Percentiles rank a stretch among this genome's conserved stretches.
Conservation (phyloP, 805 yeast species). For the Teunomyces stri region DNA sequence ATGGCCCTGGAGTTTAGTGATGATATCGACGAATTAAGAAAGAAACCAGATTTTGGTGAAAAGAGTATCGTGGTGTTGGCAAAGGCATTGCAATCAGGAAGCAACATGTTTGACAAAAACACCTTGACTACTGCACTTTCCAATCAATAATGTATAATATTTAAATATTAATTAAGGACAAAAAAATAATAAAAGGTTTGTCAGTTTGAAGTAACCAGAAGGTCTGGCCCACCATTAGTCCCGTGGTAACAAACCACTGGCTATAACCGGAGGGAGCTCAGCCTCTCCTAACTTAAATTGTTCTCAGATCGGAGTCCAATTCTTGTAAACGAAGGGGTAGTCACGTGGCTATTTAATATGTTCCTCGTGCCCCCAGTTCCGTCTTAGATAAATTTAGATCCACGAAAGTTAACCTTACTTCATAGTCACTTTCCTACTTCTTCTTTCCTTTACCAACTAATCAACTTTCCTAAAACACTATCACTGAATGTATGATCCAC, state of each 20-base stretch:
- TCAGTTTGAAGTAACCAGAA: not conserved
- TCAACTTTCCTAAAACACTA: not conserved
- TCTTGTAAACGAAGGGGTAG: not conserved
- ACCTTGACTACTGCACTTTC: constrained; percentile 30
- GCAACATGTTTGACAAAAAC: constrained; percentile 58
- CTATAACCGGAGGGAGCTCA: too few relatives aligned
- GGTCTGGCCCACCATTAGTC: too few relatives aligned
- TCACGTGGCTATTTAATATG: not conserved
- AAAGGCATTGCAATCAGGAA: constrained; percentile 55
- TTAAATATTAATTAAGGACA: not conserved
- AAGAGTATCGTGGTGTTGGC: constrained; percentile 58
- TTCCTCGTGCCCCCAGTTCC: not conserved
- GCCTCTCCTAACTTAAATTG: too few relatives aligned
- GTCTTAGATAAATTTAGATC: not conserved
- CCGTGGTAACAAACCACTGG: too few relatives aligned
- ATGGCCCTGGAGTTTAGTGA: constrained; percentile 61
- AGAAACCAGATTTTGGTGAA: constrained; percentile 59
- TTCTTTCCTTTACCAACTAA: not conserved
- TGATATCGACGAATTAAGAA: constrained; percentile 58
- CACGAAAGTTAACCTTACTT: not conserved
- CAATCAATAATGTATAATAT: not conserved
- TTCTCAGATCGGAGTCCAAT: not conserved
- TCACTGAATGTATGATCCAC: constrained; percentile 1
- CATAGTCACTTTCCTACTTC: not conserved
- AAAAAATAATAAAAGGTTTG: not conserved